phyloP scores from a whole-genome alignment of 2,329 filamentous ascomycete genomes.

The Curvularia verruculosa region DNA sequence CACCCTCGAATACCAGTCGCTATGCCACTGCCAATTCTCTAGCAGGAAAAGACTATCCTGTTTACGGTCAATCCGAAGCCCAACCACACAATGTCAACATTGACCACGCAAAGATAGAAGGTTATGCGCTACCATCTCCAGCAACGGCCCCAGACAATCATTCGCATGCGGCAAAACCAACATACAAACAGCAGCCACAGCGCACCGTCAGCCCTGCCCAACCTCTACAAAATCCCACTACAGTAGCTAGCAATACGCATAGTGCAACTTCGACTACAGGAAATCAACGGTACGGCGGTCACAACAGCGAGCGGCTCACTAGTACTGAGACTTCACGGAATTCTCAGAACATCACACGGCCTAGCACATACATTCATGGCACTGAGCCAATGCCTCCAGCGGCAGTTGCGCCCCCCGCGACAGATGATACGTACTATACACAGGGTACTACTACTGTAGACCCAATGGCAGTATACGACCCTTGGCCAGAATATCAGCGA shows the following conservation, averaged over 20 bases:
- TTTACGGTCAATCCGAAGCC: slow-evolving; percentile 33
- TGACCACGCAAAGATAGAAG: slow-evolving; percentile 25
- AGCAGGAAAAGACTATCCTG: slow-evolving; percentile 26
- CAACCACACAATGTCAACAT: slow-evolving; percentile 39
- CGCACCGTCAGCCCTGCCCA: slow-evolving; percentile 39
- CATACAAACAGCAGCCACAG: slow-evolving; percentile 37
- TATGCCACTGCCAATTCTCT: slow-evolving; percentile 26
- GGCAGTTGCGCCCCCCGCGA: slow-evolving; percentile 22
- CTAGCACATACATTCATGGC: slow-evolving; percentile 32
- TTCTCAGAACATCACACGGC: slow-evolving; percentile 17
- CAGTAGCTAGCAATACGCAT: slow-evolving; percentile 17
- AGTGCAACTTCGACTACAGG: slow-evolving; percentile 19
- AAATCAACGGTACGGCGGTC: slow-evolving; percentile 30
- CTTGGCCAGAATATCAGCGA: slow-evolving; percentile 57
- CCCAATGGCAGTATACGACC: slow-evolving; percentile 61
- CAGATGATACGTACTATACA: slow-evolving; percentile 24
- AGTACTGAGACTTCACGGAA: slow-evolving; percentile 27
- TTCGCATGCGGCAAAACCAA: slow-evolving; percentile 32
- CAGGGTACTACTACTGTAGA: slow-evolving; percentile 55
- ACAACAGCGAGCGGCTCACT: slow-evolving; percentile 30
- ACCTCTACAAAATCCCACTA: slow-evolving; percentile 26
- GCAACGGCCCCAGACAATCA: slow-evolving; percentile 31
- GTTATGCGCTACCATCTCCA: slow-evolving; percentile 32
- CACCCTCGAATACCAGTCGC: slow-evolving; percentile 22
- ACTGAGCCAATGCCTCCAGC: slow-evolving; percentile 18